Base-by-base conservation (phyloP, 1,284 basidiomycete species). In the Fistulinella cinereoalba region DNA sequence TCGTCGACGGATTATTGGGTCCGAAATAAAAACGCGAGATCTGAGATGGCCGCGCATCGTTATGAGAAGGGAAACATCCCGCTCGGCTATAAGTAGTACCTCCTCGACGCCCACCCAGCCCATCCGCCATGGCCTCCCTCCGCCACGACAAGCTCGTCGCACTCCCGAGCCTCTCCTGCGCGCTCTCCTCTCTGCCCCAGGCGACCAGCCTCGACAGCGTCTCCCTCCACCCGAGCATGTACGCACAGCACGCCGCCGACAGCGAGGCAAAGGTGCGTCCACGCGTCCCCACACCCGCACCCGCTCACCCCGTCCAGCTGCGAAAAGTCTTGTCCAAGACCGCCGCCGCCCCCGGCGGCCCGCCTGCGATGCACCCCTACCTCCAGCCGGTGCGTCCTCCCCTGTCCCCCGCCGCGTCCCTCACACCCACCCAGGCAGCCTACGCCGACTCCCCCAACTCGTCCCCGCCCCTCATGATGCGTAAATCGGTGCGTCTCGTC, bases 241-340 rank as follows among this genome's bases (percentile, higher is more conserved):
- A 83, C 53, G 76, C 80, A 1, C 75, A 79, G 44, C 75, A 78
- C 33, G 77, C 79, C 27, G 77, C 80, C 16, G 80, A 85, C 64
- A 85, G 83, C 56, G 80, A 87, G 66, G 85, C 83, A 33, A 85
- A 88, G 77, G 85, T 85, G 46, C 55, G 41, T 36, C 23, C n/a
- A 3, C 18, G 7, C 6, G n/a, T 10, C 0, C 6, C 7, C 21
- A 11, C 19, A 34, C 52, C 12, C 53, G 53, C 49, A 51, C 43
- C 43, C 23, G 31, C 11, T 3, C 6, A 8, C 34, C 34, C 3
- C 34, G 8, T 25, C 19, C 52, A 79, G 77, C 71, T 79, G 8
- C 68, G 74, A 69, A 75, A 73, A 52, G 75, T 73, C 42, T 60
- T 80, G 32, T 72, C 74, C 50, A 75, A 75, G 65, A 71, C 72